Base-by-base conservation (phyloP, 2,329 filamentous ascomycete species). In the Ustilaginoidea virens region DNA sequence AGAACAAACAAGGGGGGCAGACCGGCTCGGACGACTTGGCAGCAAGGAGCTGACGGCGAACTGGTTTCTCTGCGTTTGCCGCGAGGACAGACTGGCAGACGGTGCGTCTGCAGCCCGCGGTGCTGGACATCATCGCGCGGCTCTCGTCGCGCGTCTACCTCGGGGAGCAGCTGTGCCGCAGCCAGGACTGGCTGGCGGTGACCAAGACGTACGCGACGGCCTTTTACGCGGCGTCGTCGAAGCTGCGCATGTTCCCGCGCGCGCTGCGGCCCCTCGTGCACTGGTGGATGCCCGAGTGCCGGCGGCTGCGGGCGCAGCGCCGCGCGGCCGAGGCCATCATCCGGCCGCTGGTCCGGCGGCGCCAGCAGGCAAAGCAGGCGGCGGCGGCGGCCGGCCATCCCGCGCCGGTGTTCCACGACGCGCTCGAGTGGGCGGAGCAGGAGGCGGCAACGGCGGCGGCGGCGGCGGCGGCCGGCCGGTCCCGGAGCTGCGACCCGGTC, bases 381-480 rank as follows among this genome's bases (percentile, higher is more conserved):
- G n/a, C n/a, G n/a, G n/a, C n/a, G n/a, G 22, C n/a, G 22, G 22
- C 14, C 11, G n/a, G n/a, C 8, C 22, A 12, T 9, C 22, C 11
- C 22, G 22, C 14, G 22, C 3, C 22, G 3, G 7, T 12, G 8
- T 10, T 24, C 8, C 8, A 12, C 8, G 8, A 24, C 11, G 22
- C 22, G 3, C 22, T 24, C 22, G 22, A 24, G 8, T 7, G 22
- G 8, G 22, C n/a, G n/a, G n/a, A n/a, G 25, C 25, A 6, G 52
- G 24, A 52, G 55, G 9, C 33, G 18, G 17, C 8, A 17, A 17
- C 26, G 14, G 64, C 6, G 34, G 33, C 16, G 36, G 37, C 21
- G 65, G 69, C 46, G 64, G 61, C 38, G 47, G 70, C 26, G 66
- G 59, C n/a, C 72, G 66, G 67, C 54, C 58, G 33, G 65, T 63